Percentiles rank a stretch among this genome's conserved stretches.
phyloP scores from a whole-genome alignment of 78 protist species.

The Salpingoeca rosetta region DNA sequence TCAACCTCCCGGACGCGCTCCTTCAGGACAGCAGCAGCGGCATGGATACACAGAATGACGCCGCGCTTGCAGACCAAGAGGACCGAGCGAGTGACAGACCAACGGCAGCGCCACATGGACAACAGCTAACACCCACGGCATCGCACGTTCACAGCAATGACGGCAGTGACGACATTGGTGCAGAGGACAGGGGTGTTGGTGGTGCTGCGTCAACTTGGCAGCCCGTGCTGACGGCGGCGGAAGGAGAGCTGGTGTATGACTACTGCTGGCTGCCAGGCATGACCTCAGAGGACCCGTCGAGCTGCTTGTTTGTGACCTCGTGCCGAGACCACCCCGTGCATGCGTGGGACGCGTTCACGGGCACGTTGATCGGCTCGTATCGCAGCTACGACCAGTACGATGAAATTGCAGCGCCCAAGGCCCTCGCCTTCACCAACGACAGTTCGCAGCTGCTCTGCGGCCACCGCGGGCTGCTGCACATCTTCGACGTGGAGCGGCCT shows the following conservation, averaged over 20 bases:
- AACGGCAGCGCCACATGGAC: not conserved
- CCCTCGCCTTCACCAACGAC: slow-evolving; percentile 3
- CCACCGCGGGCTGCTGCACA: not conserved
- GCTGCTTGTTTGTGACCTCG: not conserved
- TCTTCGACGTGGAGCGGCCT: slow-evolving; percentile 17
- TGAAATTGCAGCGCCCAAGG: not conserved
- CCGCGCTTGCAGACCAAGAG: too few relatives aligned
- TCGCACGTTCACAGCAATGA: not conserved
- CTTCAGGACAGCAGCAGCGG: not conserved
- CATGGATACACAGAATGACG: not conserved
- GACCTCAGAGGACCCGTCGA: not conserved
- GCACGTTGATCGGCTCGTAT: slow-evolving; percentile 17
- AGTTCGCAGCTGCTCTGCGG: slow-evolving; percentile 2
- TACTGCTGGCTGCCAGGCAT: slow-evolving; percentile 2
- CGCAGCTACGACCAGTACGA: slow-evolving; percentile 7
- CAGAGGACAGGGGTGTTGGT: not conserved
- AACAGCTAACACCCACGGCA: not conserved
- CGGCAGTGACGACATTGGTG: not conserved
- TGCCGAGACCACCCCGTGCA: slow-evolving; percentile 25
- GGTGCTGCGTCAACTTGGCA: not conserved
- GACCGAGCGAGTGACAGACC: not conserved
- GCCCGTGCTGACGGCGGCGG: not conserved
- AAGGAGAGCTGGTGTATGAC: not conserved
- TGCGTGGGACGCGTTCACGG: slow-evolving; percentile 28
- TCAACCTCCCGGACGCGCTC: slow-evolving; percentile 7